Base-by-base conservation (phyloP, 129 eudicot genomes). In the Pulicaria dysenterica region DNA sequence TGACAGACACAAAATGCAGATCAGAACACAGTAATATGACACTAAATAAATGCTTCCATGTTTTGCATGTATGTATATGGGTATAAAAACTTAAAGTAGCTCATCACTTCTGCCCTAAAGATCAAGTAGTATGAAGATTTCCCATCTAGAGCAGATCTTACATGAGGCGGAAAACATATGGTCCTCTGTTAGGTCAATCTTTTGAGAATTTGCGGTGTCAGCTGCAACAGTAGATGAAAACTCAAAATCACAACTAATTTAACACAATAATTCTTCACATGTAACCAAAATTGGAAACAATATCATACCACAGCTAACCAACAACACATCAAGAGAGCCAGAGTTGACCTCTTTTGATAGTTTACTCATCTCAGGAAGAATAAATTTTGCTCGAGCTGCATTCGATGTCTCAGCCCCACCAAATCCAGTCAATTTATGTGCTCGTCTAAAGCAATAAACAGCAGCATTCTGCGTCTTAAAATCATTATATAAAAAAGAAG, bases 251-350 rank as follows among this genome's bases (percentile, higher is more conserved):
- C 31, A 59, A 51, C 49, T 65, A 61, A 16, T 53, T 16, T 54
- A 63, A 46, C 48, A n/a, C 43, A 70, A 36, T 47, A 73, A 73
- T 46, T 49, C 31, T 16, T 17, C 67, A 73, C 16, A 48, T 73
- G 31, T 41, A 69, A 68, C 41, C 44, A 71, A 34, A 37, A 7
- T 5, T 39, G 36, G 44, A 61, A 43, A 51, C 13, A 59, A 43
- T 49, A 38, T 44, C 85, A 80, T 95, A 95, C 99, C 97, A 78
- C 92, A 88, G 82, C 97, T 86, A 63, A 95, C 84, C 73, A 95
- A 81, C 84, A 90, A 80, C 59, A 90, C 82, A 55, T 64, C 74
- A 75, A 86, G 83, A 72, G 93, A 79, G 65, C 94, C 89, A 63
- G 91, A 81, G 70, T 79, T 78, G 75, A 81, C 73, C 64, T 95